Evolutionary conservation across 2,329 filamentous ascomycete species (phyloP).

Genomic region (Graphiopsis chlorocephala): DNA sequence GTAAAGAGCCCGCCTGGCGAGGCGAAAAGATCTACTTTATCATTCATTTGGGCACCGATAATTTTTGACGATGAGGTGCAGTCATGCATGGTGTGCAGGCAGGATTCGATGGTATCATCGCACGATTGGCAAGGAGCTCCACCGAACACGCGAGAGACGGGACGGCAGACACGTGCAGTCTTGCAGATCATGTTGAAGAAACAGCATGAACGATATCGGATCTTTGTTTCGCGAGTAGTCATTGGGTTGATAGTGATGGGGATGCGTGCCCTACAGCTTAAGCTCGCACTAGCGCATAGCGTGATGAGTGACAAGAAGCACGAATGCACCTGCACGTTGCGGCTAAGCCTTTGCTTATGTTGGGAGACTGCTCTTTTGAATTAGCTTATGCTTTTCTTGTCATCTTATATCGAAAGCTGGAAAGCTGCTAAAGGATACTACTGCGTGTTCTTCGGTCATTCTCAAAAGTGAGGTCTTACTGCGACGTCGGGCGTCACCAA

Average conservation of each 20-base stretch:
- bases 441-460: background rate
- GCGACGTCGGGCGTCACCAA: no score
- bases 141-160: background rate
- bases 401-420: no score
- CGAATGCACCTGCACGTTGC: background rate
- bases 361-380: background rate
- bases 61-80: background rate
- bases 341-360: background rate
- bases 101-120: constrained; percentile 4
- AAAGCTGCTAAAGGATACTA: no score
- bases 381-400: background rate
- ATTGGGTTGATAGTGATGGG: background rate
- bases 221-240: background rate
- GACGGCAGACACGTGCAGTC: background rate
- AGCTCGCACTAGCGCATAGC: constrained; percentile 3
- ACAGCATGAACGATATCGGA: background rate
- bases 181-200: background rate
- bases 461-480: no score
- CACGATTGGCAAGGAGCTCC: background rate
- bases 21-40: background rate
- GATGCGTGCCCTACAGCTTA: background rate
- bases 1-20: background rate
- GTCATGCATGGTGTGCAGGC: background rate
- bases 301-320: constrained; percentile 3
- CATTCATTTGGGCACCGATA: background rate